A percentile compares a stretch with the other conserved stretches of the same genome.
These are phyloP conservation scores for Crithidia mellificae DNA, from an alignment of 208 protist species.

Conservation along the genomic window DNA sequence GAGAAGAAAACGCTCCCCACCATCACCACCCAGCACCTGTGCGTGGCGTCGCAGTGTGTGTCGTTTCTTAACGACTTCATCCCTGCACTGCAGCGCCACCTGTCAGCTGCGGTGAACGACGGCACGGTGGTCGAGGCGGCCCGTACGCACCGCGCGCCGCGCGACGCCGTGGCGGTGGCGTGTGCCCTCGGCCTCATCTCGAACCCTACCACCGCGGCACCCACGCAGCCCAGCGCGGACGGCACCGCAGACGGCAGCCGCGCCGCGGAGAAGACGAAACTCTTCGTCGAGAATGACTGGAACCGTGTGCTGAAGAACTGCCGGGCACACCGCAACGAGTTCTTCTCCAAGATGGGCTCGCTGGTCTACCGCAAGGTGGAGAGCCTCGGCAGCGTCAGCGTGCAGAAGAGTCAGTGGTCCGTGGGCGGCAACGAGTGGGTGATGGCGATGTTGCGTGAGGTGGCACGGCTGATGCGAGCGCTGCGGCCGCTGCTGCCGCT, in stretches of 20 bases:
- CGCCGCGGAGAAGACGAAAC: conserved; percentile 11
- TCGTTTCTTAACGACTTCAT: conserved; percentile 72
- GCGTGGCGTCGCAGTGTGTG: conserved; percentile 84
- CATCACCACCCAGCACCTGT: conserved; percentile 85
- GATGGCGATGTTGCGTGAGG: conserved; percentile 87
- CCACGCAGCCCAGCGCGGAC: background rate
- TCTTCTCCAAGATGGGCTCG: conserved; percentile 66
- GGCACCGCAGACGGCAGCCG: background rate
- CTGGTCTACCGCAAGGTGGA: conserved; percentile 77
- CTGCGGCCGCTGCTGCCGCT: conserved; percentile 68
- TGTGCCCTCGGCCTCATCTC: conserved; percentile 26
- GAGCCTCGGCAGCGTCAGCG: conserved; percentile 42
- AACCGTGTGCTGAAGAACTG: conserved; percentile 54
- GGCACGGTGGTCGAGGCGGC: conserved; percentile 3
- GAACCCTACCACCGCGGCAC: background rate
- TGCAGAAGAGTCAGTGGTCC: conserved; percentile 49
- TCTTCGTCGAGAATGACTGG: conserved; percentile 70
- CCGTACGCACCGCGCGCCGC: background rate
- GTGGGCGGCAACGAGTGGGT: conserved; percentile 80
- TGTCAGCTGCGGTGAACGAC: conserved; percentile 11
- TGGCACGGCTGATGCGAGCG: conserved; percentile 66
- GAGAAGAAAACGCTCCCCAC: conserved; percentile 71
- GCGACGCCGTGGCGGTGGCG: conserved; percentile 25
- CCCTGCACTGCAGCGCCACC: conserved; percentile 51
- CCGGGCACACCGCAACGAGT: conserved; percentile 61